phyloP scores from a whole-genome alignment of 192 early-diverging fungal species.

The Tieghemiomyces parasiticus region DNA sequence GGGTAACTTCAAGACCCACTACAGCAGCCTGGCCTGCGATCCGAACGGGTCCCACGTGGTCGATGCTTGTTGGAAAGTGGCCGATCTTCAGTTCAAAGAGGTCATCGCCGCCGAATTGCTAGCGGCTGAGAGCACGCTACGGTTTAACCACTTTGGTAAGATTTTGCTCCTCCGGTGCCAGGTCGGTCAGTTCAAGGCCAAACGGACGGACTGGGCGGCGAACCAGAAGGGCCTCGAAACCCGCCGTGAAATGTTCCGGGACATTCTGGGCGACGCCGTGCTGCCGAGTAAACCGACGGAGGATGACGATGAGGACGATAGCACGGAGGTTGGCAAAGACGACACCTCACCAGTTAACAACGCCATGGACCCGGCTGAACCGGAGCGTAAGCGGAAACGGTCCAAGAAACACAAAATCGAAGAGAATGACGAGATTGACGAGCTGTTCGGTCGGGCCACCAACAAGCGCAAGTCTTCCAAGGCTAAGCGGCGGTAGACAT shows the following conservation, averaged over 20 bases:
- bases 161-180: conserved; percentile 65
- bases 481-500: no score
- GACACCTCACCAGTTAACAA: no score
- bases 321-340: no score
- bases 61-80: conserved; percentile 58
- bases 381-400: no score
- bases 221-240: conserved; percentile 53
- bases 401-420: no score
- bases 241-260: conserved; percentile 65
- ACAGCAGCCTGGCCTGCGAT: conserved; percentile 43
- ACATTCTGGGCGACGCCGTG: conserved; percentile 44
- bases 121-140: conserved; percentile 33
- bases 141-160: conserved; percentile 49
- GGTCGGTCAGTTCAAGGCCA: conserved; percentile 56
- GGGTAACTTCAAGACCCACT: conserved; percentile 35
- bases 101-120: conserved; percentile 56
- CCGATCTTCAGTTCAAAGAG: conserved; percentile 48
- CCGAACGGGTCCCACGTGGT: conserved; percentile 67
- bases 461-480: no score
- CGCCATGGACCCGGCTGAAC: no score
- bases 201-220: conserved; percentile 64
- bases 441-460: no score
- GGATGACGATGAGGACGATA: no score
- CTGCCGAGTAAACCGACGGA: no score
- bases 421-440: no score